A percentile compares a stretch with the other conserved stretches of the same genome.
These are phyloP conservation scores for Fusarium redolens DNA, from an alignment of 2,329 filamentous ascomycete genomes.

Conservation along the genomic window DNA sequence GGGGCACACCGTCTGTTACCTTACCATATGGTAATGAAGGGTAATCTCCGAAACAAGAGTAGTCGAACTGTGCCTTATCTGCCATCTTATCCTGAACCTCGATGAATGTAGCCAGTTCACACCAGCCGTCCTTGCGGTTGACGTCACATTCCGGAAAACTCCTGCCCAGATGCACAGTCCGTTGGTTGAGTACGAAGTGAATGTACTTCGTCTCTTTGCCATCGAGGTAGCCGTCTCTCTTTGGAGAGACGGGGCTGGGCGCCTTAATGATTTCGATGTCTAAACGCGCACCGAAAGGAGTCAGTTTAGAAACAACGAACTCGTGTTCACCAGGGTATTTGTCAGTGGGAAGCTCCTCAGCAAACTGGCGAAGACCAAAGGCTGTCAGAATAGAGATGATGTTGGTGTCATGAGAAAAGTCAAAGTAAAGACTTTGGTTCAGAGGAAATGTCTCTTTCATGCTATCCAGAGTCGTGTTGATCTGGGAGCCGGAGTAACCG, in stretches of 20 bases:
- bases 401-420: slow-evolving; percentile 83
- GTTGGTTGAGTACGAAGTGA: slow-evolving; percentile 79
- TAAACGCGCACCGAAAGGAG: slow-evolving; percentile 77
- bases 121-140: slow-evolving; percentile 78
- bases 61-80: slow-evolving; percentile 69
- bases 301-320: slow-evolving; percentile 74
- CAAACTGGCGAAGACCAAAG: slow-evolving; percentile 78
- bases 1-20: slow-evolving; percentile 54
- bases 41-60: slow-evolving; percentile 72
- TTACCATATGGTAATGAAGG: slow-evolving; percentile 51
- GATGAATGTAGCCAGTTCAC: slow-evolving; percentile 76
- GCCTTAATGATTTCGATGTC: slow-evolving; percentile 80
- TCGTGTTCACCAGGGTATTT: slow-evolving; percentile 68
- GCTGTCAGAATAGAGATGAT: slow-evolving; percentile 77
- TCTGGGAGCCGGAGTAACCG: slow-evolving; percentile 67
- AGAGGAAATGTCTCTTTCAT: slow-evolving; percentile 77
- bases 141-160: slow-evolving; percentile 74
- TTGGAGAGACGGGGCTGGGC: slow-evolving; percentile 69
- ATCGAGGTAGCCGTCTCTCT: slow-evolving; percentile 64
- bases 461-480: slow-evolving; percentile 77
- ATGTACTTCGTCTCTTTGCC: slow-evolving; percentile 73
- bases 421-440: slow-evolving; percentile 79
- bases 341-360: slow-evolving; percentile 65
- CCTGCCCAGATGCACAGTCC: slow-evolving; percentile 74
- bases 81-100: slow-evolving; percentile 69